A percentile compares a stretch with the other conserved stretches of the same genome.
These are phyloP conservation scores for Aquilaria agallochum DNA, from an alignment of 441 rosid species.

Conservation along the genomic window DNA sequence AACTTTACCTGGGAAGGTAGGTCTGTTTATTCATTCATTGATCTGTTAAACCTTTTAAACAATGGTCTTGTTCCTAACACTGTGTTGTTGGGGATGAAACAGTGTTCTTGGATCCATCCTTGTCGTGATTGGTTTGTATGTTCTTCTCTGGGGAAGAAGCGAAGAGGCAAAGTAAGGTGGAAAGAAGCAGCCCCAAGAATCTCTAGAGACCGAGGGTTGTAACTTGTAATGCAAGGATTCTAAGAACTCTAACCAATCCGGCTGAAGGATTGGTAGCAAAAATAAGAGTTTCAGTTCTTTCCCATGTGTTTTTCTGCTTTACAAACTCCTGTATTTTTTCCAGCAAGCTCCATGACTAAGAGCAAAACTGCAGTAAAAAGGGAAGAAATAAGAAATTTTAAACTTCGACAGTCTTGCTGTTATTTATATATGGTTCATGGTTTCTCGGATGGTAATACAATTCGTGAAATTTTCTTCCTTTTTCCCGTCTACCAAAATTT, in stretches of 20 bases:
- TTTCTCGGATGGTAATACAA: no score
- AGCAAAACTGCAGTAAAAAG: no score
- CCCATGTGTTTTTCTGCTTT: no score
- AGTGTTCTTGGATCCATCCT: constrained; percentile 11
- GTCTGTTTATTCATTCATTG: neutral
- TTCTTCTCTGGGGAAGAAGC: constrained; percentile 17
- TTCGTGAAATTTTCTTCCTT: no score
- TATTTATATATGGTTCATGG: no score
- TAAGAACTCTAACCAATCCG: constrained; percentile 2
- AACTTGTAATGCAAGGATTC: constrained; percentile 3
- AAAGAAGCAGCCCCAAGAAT: constrained; percentile 6
- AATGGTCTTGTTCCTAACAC: neutral
- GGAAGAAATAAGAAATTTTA: no score
- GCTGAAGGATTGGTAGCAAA: no score
- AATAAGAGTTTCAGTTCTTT: no score
- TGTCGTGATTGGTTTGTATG: constrained; percentile 14
- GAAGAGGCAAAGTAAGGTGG: constrained; percentile 1
- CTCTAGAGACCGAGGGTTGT: neutral
- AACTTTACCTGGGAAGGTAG: constrained; percentile 34
- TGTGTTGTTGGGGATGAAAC: neutral
- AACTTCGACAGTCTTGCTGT: no score
- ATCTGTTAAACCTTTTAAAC: neutral
- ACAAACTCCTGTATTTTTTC: no score
- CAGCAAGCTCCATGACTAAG: no score
- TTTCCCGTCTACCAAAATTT: no score